Evolutionary conservation across 75 land plant species (phyloP).

Genomic region (Sequoiadendron giganteum): DNA sequence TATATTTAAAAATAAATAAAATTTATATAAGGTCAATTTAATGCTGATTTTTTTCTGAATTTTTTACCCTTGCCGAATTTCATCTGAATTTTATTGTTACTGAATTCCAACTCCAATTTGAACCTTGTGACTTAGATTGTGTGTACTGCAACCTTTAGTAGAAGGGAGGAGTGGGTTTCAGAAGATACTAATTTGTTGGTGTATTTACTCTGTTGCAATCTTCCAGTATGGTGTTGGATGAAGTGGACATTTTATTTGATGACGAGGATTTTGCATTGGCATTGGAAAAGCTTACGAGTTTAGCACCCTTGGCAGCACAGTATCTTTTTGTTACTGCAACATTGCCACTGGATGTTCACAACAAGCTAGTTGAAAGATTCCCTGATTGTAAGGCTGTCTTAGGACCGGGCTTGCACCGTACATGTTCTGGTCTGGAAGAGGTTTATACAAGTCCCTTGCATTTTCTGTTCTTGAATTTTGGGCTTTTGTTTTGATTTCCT

Average conservation of each 20-base stretch:
- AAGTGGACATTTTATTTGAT: slow-evolving; percentile 88
- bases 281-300: slow-evolving; percentile 48
- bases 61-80: too few relatives aligned
- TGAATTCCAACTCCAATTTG: too few relatives aligned
- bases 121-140: not conserved
- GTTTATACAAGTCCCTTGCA: slow-evolving; percentile 26
- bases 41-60: too few relatives aligned
- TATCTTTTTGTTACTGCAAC: slow-evolving; percentile 99
- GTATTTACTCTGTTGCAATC: not conserved
- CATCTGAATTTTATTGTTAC: too few relatives aligned
- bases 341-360: slow-evolving; percentile 86
- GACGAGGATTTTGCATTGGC: slow-evolving; percentile 86
- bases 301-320: slow-evolving; percentile 66
- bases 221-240: slow-evolving; percentile 89
- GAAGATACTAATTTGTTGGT: not conserved
- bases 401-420: slow-evolving; percentile 95
- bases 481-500: not conserved
- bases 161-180: not conserved
- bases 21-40: too few relatives aligned
- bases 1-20: too few relatives aligned
- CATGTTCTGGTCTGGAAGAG: slow-evolving; percentile 93
- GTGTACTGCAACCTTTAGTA: not conserved
- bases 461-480: not conserved
- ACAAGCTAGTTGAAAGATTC: slow-evolving; percentile 68
- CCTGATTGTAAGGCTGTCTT: slow-evolving; percentile 80